A percentile compares a stretch with the other conserved stretches of the same genome.
Conservation (phyloP, 495 filamentous ascomycete genomes). For the Podospora australis region DNA sequence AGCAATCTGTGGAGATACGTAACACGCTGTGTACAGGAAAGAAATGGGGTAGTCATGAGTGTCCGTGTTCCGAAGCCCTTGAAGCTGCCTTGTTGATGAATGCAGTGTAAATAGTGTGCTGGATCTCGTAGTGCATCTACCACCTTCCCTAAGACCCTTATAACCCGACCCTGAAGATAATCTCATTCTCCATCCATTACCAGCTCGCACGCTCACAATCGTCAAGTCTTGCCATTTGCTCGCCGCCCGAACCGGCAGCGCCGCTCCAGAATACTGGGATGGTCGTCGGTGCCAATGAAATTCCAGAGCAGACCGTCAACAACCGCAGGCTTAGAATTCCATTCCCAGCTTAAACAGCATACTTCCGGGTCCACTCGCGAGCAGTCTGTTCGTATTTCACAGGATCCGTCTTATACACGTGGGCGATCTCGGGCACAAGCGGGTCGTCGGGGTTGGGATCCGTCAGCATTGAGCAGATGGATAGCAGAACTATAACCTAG, state of each 20-base stretch:
- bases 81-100: conserved; percentile 14
- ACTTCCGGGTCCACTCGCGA: conserved; percentile 98
- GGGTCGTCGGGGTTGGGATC: conserved; percentile 99
- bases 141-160: conserved; percentile 4
- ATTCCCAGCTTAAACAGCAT: conserved; percentile 62
- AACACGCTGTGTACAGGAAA: neutral
- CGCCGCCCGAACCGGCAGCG: neutral
- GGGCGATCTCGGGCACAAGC: conserved; percentile 95
- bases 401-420: conserved; percentile 99
- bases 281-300: neutral
- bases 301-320: too few relatives aligned
- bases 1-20: neutral
- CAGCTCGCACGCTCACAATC: neutral
- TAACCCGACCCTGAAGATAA: neutral
- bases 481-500: conserved; percentile 77
- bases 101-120: conserved; percentile 16
- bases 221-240: neutral
- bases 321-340: too few relatives aligned
- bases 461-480: conserved; percentile 99
- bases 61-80: conserved; percentile 16
- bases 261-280: neutral
- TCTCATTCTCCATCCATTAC: neutral
- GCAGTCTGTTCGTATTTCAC: conserved; percentile 92
- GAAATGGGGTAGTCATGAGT: conserved; percentile 8
- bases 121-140: conserved; percentile 14